These are phyloP conservation scores for Metschnikowia lachancei DNA, from an alignment of 805 yeast genomes.

Conservation along the genomic window DNA sequence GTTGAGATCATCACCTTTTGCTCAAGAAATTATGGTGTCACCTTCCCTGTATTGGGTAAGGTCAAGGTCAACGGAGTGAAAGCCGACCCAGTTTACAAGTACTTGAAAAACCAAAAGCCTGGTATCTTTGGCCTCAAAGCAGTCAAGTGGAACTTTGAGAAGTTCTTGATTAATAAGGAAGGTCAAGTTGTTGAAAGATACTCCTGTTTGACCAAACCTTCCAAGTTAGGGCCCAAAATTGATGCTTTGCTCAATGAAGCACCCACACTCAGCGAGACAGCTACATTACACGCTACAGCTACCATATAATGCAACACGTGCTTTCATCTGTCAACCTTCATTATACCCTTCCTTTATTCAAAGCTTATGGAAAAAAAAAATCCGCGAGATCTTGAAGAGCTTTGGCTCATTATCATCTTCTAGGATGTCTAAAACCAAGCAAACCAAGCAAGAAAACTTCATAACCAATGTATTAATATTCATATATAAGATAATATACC, in stretches of 20 bases:
- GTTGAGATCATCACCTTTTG: constrained; percentile 74
- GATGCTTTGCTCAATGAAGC: constrained; percentile 21
- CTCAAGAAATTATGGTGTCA: constrained; percentile 78
- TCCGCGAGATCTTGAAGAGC: too few relatives aligned
- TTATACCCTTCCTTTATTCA: too few relatives aligned
- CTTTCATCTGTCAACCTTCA: too few relatives aligned
- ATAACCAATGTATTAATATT: too few relatives aligned
- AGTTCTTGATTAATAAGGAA: constrained; percentile 40
- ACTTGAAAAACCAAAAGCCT: constrained; percentile 59
- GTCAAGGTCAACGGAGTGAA: constrained; percentile 84
- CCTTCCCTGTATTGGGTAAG: constrained; percentile 85
- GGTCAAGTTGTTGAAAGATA: constrained; percentile 50
- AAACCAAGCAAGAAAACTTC: too few relatives aligned
- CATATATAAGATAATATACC: too few relatives aligned
- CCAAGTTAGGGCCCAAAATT: constrained; percentile 22
- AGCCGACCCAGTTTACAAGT: constrained; percentile 78
- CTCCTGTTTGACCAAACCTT: constrained; percentile 60
- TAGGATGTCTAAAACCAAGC: too few relatives aligned
- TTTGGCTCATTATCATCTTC: too few relatives aligned
- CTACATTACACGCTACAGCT: too few relatives aligned
- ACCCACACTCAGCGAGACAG: too few relatives aligned
- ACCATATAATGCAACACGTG: too few relatives aligned
- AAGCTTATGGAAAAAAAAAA: too few relatives aligned
- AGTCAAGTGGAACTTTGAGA: constrained; percentile 47
- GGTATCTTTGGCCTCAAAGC: constrained; percentile 45